phyloP scores from a whole-genome alignment of 1,139 yeast species.

The Hemisphaericaspora xylanilytica region DNA sequence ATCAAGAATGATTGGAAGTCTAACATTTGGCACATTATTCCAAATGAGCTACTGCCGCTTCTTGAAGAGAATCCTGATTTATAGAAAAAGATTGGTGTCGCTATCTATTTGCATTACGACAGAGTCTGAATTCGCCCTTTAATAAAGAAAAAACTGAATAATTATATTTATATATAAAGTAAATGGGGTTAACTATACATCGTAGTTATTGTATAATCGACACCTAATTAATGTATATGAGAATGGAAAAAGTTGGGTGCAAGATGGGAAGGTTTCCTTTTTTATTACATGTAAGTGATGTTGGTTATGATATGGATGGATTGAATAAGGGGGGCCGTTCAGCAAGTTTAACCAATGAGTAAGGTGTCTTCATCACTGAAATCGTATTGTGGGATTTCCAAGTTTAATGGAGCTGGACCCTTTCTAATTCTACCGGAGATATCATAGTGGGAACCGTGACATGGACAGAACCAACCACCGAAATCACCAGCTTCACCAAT shows the following conservation, averaged over 20 bases:
- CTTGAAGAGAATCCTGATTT: conserved; percentile 13
- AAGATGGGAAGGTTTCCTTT: neutral
- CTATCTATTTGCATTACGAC: too few species aligned
- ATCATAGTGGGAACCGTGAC: conserved; percentile 99
- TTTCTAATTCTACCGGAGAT: conserved; percentile 99
- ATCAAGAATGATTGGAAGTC: conserved; percentile 22
- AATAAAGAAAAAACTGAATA: conserved; percentile 6
- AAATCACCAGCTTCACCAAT: conserved; percentile 99
- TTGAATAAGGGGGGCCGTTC: too few species aligned
- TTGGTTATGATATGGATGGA: too few species aligned
- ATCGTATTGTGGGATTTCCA: conserved; percentile 92
- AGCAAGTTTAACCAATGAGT: conserved; percentile 54
- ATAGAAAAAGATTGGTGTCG: conserved; percentile 4
- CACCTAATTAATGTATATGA: conserved; percentile 2
- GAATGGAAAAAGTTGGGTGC: conserved; percentile 2
- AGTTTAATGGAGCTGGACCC: conserved; percentile 99
- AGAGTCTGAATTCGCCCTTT: too few species aligned
- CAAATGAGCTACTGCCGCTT: conserved; percentile 50
- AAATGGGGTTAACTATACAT: conserved; percentile 4
- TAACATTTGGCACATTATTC: conserved; percentile 34
- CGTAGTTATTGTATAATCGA: conserved; percentile 1
- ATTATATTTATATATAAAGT: conserved; percentile 3
- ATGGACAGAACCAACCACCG: conserved; percentile 99
- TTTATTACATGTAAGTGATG: conserved; percentile 2
- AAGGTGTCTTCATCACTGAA: conserved; percentile 77